These are phyloP conservation scores for Wallacemonas sp. DNA, from an alignment of 208 protist species.

Conservation along the genomic window DNA sequence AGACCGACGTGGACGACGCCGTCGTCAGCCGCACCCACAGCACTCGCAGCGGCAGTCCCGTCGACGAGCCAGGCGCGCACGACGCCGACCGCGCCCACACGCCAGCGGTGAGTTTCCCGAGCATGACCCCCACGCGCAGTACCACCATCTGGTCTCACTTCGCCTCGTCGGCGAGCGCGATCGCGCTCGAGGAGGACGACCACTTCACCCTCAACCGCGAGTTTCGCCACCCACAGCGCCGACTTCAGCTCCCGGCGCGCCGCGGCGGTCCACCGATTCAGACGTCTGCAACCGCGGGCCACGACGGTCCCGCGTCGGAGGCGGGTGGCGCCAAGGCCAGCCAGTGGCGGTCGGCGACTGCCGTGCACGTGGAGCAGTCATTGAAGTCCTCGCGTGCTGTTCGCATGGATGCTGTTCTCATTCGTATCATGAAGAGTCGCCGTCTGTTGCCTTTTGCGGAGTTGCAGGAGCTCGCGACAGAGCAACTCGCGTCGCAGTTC, in stretches of 20 bases:
- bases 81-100: slow-evolving; percentile 18
- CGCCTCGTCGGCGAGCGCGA: background rate
- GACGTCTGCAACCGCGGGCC: background rate
- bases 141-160: background rate
- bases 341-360: background rate
- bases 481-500: slow-evolving; percentile 62
- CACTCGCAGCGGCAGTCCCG: slow-evolving; percentile 25
- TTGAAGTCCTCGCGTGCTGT: slow-evolving; percentile 34
- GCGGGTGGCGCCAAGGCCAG: background rate
- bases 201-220: slow-evolving; percentile 44
- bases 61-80: slow-evolving; percentile 18
- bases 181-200: slow-evolving; percentile 27
- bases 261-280: background rate
- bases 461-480: slow-evolving; percentile 35
- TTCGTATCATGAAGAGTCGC: slow-evolving; percentile 71
- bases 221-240: slow-evolving; percentile 50
- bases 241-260: slow-evolving; percentile 40
- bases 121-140: background rate
- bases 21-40: background rate
- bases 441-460: slow-evolving; percentile 50
- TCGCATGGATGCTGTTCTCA: slow-evolving; percentile 59
- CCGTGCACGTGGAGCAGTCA: slow-evolving; percentile 3
- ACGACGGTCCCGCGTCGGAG: no score
- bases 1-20: background rate
- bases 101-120: background rate